Conservation (phyloP, 768 basidiomycete species). For the Rhodotorula toruloides region DNA sequence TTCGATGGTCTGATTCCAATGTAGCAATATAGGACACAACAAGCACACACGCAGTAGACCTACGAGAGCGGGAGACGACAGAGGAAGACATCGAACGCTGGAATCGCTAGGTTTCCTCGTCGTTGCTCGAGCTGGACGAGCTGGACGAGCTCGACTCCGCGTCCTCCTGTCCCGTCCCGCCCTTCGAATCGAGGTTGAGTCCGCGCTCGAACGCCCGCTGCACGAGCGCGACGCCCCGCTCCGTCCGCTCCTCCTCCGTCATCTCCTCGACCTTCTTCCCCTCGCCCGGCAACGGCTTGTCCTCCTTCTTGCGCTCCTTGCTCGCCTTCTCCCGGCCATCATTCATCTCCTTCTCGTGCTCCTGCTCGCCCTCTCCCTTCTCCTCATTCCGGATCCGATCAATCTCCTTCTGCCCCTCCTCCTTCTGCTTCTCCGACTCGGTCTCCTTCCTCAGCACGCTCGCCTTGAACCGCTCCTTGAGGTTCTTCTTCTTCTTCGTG, state of each 20-base stretch:
- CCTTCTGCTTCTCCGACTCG: background rate
- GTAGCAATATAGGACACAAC: background rate
- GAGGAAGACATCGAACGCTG: no score
- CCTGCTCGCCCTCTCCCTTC: background rate
- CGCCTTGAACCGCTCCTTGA: slow-evolving; percentile 16
- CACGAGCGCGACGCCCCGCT: slow-evolving; percentile 36
- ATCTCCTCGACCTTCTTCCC: slow-evolving; percentile 38
- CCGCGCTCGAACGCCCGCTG: slow-evolving; percentile 36
- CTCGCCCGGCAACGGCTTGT: slow-evolving; percentile 24
- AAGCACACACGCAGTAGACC: background rate
- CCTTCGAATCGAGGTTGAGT: background rate
- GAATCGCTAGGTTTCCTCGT: background rate
- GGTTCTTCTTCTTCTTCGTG: slow-evolving; percentile 29
- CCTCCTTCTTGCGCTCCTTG: slow-evolving; percentile 2
- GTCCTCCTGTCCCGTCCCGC: background rate
- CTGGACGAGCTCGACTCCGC: background rate
- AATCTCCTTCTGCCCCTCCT: slow-evolving; percentile 15
- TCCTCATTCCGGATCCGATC: slow-evolving; percentile 19
- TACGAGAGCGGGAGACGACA: background rate
- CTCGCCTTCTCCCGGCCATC: background rate
- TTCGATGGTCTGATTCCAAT: no score
- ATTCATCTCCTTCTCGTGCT: slow-evolving; percentile 16
- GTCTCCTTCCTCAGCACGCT: slow-evolving; percentile 16
- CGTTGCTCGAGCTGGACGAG: no score
- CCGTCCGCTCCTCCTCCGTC: slow-evolving; percentile 34